A percentile compares a stretch with the other conserved stretches of the same genome.
Conservation (phyloP, 129 eudicot species). For the Saposhnikovia divaricata region DNA sequence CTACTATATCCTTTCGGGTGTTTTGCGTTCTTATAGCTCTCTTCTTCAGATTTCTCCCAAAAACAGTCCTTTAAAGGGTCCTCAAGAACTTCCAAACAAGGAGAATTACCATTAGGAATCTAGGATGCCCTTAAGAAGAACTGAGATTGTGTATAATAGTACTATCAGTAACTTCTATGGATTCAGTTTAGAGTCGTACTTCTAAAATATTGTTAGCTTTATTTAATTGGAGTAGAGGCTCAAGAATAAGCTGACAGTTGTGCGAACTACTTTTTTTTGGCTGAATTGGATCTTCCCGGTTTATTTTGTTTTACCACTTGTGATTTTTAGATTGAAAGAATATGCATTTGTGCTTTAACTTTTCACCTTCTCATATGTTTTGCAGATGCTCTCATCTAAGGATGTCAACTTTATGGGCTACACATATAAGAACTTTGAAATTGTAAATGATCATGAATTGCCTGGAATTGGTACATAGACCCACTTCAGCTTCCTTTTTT, state of each 20-base stretch:
- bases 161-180: background rate
- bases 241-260: background rate
- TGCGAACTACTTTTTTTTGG: background rate
- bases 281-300: background rate
- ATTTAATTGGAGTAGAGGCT: background rate
- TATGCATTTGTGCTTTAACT: background rate
- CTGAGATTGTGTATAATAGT: background rate
- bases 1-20: background rate
- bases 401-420: constrained; percentile 95
- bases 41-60: background rate
- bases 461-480: constrained; percentile 56
- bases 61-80: background rate
- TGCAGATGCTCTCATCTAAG: constrained; percentile 93
- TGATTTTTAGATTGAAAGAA: background rate
- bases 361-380: background rate
- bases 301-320: background rate
- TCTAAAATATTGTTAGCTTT: background rate
- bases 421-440: constrained; percentile 89
- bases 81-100: background rate
- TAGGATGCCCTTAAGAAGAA: background rate
- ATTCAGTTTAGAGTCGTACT: background rate
- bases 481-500: background rate
- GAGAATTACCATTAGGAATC: background rate
- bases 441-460: constrained; percentile 82
- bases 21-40: background rate